Conservation (phyloP, 495 filamentous ascomycete species). For the Aspergillus conjunctus region DNA sequence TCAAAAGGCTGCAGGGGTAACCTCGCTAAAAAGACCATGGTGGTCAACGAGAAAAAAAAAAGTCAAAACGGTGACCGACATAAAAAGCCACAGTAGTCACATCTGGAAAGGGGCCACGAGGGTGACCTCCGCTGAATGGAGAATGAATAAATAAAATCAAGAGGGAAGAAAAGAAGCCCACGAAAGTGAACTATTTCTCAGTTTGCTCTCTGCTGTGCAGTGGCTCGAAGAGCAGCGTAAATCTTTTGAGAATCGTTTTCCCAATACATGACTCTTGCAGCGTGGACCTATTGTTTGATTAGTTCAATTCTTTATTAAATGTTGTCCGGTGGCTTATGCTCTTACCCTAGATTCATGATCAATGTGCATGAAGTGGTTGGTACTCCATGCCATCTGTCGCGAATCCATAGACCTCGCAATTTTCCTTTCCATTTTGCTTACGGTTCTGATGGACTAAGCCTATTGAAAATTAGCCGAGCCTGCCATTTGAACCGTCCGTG, state of each 20-base stretch:
- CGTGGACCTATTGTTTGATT: neutral
- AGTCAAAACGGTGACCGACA: neutral
- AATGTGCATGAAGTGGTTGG: neutral
- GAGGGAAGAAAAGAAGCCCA: neutral
- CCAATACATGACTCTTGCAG: neutral
- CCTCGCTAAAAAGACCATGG: neutral
- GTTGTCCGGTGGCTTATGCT: neutral
- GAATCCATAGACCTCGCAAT: neutral
- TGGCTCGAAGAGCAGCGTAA: neutral
- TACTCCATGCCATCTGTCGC: neutral
- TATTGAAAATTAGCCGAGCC: neutral
- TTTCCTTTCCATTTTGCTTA: neutral
- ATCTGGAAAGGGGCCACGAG: neutral
- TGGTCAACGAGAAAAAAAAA: neutral
- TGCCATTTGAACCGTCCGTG: neutral
- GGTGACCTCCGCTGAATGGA: neutral
- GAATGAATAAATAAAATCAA: neutral
- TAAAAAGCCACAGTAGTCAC: neutral
- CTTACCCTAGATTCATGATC: neutral
- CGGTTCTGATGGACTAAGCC: neutral
- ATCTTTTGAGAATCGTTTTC: neutral
- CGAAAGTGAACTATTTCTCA: neutral
- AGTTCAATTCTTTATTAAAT: neutral
- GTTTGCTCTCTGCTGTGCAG: neutral
- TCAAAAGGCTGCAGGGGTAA: neutral